phyloP scores from a whole-genome alignment of 768 basidiomycete species.

The Amanita phalloides region DNA sequence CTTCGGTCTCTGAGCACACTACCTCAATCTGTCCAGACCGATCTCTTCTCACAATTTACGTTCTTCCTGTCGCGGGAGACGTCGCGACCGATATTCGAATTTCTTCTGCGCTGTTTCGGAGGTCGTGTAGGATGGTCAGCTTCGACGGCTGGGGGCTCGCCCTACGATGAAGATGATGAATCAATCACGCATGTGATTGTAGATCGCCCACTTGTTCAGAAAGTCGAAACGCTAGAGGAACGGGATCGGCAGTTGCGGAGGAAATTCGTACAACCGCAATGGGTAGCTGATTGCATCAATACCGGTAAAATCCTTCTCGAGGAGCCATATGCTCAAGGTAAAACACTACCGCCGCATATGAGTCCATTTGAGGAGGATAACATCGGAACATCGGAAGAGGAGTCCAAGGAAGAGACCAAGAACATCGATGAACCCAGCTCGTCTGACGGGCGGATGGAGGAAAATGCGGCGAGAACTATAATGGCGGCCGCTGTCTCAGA shows the following conservation, averaged over 20 bases:
- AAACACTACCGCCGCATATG: constrained; percentile 84
- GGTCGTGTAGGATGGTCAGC: constrained; percentile 86
- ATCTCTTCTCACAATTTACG: constrained; percentile 74
- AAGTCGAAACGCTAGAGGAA: constrained; percentile 41
- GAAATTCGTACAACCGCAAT: constrained; percentile 93
- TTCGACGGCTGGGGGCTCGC: constrained; percentile 75
- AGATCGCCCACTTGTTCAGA: constrained; percentile 65
- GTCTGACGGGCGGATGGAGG: constrained; percentile 5
- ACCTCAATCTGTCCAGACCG: constrained; percentile 44
- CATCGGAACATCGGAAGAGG: constrained; percentile 18
- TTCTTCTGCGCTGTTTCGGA: constrained; percentile 85
- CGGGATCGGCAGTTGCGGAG: constrained; percentile 54
- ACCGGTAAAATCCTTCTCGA: constrained; percentile 74
- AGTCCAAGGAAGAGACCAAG: constrained; percentile 3
- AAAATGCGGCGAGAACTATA: constrained; percentile 11
- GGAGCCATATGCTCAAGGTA: constrained; percentile 78
- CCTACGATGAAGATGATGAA: constrained; percentile 65
- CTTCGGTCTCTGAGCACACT: constrained; percentile 53
- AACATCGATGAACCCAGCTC: background rate
- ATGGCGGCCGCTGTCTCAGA: constrained; percentile 20
- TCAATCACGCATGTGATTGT: constrained; percentile 93
- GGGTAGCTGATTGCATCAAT: constrained; percentile 96
- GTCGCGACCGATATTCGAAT: constrained; percentile 87
- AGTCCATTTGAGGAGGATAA: constrained; percentile 85
- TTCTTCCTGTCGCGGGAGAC: constrained; percentile 94